Conservation (phyloP, 2,329 filamentous ascomycete genomes). For the Lecanicillium sp. region DNA sequence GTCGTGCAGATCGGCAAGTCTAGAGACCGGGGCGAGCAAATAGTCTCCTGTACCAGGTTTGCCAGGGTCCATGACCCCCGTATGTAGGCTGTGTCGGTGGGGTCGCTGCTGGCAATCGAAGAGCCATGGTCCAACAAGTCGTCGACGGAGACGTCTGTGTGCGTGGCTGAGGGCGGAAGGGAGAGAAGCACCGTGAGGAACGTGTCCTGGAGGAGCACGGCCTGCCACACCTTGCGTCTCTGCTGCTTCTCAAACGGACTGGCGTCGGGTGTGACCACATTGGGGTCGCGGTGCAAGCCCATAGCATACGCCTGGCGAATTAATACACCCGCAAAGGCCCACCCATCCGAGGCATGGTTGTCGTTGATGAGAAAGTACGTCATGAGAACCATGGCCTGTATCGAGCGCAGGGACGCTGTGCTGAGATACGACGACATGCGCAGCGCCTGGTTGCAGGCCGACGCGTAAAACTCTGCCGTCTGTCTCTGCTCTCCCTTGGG, state of each 20-base stretch:
- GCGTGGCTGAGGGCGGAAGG: conserved; percentile 68
- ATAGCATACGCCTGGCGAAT: conserved; percentile 75
- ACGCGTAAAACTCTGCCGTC: conserved; percentile 75
- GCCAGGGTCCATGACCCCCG: conserved; percentile 72
- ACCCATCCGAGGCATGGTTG: conserved; percentile 75
- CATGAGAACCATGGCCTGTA: conserved; percentile 74
- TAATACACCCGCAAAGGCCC: conserved; percentile 72
- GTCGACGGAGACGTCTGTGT: conserved; percentile 71
- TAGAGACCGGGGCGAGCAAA: conserved; percentile 67
- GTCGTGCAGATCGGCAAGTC: conserved; percentile 65
- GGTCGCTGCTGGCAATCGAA: conserved; percentile 49
- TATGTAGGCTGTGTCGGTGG: conserved; percentile 63
- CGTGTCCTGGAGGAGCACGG: conserved; percentile 72
- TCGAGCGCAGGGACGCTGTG: conserved; percentile 61
- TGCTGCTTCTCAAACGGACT: conserved; percentile 68
- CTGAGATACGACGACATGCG: conserved; percentile 71
- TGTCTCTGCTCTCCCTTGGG: conserved; percentile 58
- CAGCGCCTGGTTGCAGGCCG: conserved; percentile 69
- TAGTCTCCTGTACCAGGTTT: conserved; percentile 68
- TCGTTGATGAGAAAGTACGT: conserved; percentile 82
- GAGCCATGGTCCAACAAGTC: conserved; percentile 59
- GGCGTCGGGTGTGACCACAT: conserved; percentile 62
- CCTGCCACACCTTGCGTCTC: conserved; percentile 74
- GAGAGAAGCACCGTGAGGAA: conserved; percentile 73
- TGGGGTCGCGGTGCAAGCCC: conserved; percentile 72